Evolutionary conservation across 352 stramenopile species (phyloP).

Genomic region (Phytophthora hybrid): DNA sequence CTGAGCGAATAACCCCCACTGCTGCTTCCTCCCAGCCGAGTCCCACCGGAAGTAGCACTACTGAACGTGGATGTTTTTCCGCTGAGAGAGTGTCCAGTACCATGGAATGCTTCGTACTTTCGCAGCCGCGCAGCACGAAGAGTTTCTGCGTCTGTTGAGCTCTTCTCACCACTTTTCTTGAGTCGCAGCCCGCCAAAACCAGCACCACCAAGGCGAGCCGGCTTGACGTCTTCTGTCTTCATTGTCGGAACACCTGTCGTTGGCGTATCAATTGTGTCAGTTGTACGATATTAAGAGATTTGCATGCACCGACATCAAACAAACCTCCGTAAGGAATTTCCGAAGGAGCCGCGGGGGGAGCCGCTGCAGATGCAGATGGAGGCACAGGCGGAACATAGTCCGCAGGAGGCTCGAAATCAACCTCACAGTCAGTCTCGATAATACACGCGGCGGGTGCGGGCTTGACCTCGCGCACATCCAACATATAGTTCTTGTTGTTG

Average conservation of each 20-base stretch:
- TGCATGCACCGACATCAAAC: not conserved
- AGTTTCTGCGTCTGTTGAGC: slow-evolving; percentile 64
- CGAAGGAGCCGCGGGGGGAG: slow-evolving; percentile 47
- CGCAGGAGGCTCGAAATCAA: slow-evolving; percentile 98
- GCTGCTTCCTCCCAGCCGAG: slow-evolving; percentile 38
- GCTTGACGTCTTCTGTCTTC: slow-evolving; percentile 56
- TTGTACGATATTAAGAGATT: not conserved
- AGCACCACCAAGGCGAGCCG: slow-evolving; percentile 42
- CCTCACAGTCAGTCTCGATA: slow-evolving; percentile 99
- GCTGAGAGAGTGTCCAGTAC: slow-evolving; percentile 78
- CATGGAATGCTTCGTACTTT: slow-evolving; percentile 88
- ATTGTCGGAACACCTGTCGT: slow-evolving; percentile 69
- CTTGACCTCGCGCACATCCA: slow-evolving; percentile 98
- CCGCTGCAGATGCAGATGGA: slow-evolving; percentile 20
- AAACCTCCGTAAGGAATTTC: slow-evolving; percentile 71
- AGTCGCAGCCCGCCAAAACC: slow-evolving; percentile 70
- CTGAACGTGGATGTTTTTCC: slow-evolving; percentile 54
- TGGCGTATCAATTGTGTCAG: not conserved
- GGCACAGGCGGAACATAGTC: slow-evolving; percentile 77
- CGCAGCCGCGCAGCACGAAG: slow-evolving; percentile 77
- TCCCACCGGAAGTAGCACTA: slow-evolving; percentile 15
- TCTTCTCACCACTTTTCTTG: slow-evolving; percentile 72
- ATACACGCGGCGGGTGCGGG: slow-evolving; percentile 97
- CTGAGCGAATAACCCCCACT: slow-evolving; percentile 33
- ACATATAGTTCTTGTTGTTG: slow-evolving; percentile 99